Evolutionary conservation across 129 eudicot genomes (phyloP).

Genomic region (Sambucus nigra): DNA sequence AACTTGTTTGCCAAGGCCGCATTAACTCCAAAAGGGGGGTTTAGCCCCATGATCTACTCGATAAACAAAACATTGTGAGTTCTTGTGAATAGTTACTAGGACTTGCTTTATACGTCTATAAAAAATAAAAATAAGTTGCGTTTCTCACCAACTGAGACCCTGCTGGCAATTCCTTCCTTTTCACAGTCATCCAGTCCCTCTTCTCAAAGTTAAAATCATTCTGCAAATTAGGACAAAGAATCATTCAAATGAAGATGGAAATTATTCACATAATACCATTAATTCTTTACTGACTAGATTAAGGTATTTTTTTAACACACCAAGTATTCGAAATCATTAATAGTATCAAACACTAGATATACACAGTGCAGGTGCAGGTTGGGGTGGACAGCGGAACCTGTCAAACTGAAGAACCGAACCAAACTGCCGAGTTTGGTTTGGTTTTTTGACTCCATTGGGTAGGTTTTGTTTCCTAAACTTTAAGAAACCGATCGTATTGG

Average conservation of each 20-base stretch:
- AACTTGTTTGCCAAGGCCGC: slow-evolving; percentile 83
- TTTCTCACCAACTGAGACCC: slow-evolving; percentile 59
- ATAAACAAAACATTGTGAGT: background rate
- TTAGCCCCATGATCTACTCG: slow-evolving; percentile 83
- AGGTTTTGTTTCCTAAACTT: background rate
- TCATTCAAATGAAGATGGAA: background rate
- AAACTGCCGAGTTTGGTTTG: no score
- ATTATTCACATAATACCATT: background rate
- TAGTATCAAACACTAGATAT: no score
- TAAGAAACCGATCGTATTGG: background rate
- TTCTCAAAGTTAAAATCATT: slow-evolving; percentile 76
- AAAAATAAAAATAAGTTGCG: background rate
- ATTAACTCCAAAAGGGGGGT: slow-evolving; percentile 85
- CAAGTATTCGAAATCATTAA: no score
- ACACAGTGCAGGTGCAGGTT: no score
- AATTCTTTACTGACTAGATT: no score
- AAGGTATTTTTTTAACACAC: no score
- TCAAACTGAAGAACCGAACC: background rate
- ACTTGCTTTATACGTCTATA: background rate
- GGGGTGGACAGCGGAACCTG: no score
- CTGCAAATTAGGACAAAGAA: no score
- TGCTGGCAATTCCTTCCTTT: slow-evolving; percentile 46
- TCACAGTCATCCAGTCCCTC: slow-evolving; percentile 81
- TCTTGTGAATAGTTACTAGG: background rate
- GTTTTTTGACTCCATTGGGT: background rate